Evolutionary conservation across 2,329 filamentous ascomycete species (phyloP), one percentile per base, ranked within the genome.

Genomic region (Pestalotiopsis sp.): DNA sequence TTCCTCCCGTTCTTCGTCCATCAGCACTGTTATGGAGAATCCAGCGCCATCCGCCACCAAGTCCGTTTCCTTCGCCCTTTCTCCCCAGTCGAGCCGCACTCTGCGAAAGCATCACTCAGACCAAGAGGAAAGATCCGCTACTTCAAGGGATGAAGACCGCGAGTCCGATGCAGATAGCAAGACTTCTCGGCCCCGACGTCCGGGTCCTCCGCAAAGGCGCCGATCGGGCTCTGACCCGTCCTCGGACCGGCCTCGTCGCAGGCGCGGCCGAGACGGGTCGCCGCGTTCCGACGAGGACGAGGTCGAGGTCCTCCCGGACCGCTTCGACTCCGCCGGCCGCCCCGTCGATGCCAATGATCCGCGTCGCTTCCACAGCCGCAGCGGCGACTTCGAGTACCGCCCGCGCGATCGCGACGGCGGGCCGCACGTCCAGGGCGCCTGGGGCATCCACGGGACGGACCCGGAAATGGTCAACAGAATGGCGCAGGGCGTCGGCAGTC

Each of bases 251-350:
- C 31, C 67, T 7, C 69, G 61, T 23, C 63, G 68, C 20, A 49
- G 61, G 25, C 31, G 23, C n/a, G 38, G 52, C 25, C 52, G 41
- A 14, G 61, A 68, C 67, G 69, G 14, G 57, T 62, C 45, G 3
- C 31, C 36, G 5, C 27, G n/a, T 17, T 73, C 73, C 2, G 70
- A 72, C 6, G 73, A 74, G 5, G 71, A 71, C n/a, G 74, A 76
- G 7, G 63, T 78, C 31, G 76, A 78, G 58, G 72, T 73, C 27
- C 65, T 78, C n/a, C 77, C 77, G n/a, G 74, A 76, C 36, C 75
- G 77, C 31, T 79, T 79, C 49, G 77, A 78, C 59, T 45, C 71
- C 14, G 72, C 72, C 1, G 77, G 77, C 25, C 62, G 49, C 14
- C 62, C 67, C 25, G 11, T 69, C 9, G 45, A 69, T 11, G 63